Conservation (phyloP, 2,329 filamentous ascomycete species). For the Monilinia aucupariae region DNA sequence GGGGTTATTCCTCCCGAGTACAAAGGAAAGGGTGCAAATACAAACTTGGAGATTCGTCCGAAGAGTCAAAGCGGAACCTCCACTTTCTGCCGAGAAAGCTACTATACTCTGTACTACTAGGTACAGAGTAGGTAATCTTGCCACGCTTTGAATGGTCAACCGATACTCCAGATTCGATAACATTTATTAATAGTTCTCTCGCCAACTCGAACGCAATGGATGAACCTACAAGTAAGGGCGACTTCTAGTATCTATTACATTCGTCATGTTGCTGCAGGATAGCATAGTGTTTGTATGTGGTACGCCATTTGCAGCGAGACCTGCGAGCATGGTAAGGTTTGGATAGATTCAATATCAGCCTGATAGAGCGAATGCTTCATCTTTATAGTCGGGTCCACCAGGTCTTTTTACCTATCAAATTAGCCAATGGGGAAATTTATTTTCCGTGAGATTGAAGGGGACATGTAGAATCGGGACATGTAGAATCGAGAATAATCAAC, state of each 20-base stretch:
- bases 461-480: neutral
- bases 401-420: no score
- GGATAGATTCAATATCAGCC: neutral
- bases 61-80: slow-evolving; percentile 8
- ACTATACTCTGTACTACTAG: neutral
- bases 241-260: neutral
- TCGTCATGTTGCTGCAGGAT: neutral
- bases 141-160: slow-evolving; percentile 4
- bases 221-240: neutral
- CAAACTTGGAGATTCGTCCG: slow-evolving; percentile 1
- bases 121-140: neutral
- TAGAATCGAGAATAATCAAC: neutral
- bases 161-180: slow-evolving; percentile 1
- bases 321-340: neutral
- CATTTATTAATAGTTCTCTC: neutral
- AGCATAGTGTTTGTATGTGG: neutral
- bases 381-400: neutral
- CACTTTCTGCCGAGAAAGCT: no score
- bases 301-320: neutral
- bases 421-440: neutral
- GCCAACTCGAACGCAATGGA: neutral
- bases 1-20: neutral
- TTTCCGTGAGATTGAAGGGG: neutral
- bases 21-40: neutral
- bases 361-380: neutral